Conservation (phyloP, 2,329 filamentous ascomycete species). For the Hypomyces perniciosus region DNA sequence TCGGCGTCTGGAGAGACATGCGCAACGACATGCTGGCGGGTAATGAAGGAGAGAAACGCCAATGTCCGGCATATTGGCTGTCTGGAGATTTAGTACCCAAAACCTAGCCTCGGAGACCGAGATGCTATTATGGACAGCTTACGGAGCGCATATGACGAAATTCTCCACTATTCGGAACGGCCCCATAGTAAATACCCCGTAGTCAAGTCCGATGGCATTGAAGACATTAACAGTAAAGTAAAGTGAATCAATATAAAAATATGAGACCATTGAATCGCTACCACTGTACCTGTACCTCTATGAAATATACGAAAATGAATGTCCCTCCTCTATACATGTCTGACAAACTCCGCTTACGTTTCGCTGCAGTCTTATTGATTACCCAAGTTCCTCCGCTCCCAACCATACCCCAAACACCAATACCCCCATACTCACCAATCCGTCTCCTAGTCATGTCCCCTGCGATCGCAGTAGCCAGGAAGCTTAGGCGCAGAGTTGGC, state of each 20-base stretch:
- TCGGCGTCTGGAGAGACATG: background rate
- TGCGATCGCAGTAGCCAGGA: conserved; percentile 51
- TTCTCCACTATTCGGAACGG: conserved; percentile 6
- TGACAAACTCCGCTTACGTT: conserved; percentile 16
- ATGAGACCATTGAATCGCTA: background rate
- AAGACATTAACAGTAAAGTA: background rate
- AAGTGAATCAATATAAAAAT: background rate
- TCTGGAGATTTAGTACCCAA: background rate
- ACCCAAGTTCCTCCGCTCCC: background rate
- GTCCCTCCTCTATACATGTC: conserved; percentile 6
- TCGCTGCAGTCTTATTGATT: conserved; percentile 7
- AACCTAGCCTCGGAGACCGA: conserved; percentile 12
- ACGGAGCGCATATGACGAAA: background rate
- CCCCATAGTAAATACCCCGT: background rate
- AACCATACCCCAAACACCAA: background rate
- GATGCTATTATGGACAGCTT: background rate
- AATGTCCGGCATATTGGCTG: conserved; percentile 6
- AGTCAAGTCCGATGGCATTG: background rate
- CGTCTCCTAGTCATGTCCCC: conserved; percentile 15
- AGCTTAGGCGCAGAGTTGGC: conserved; percentile 47
- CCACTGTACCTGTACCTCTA: conserved; percentile 5
- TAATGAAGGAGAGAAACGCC: background rate
- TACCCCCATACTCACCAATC: background rate
- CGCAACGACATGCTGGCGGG: conserved; percentile 11
- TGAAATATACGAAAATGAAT: conserved; percentile 3